These are phyloP conservation scores for Cryphonectria nitschkei DNA, from an alignment of 2,329 filamentous ascomycete genomes.

Conservation along the genomic window DNA sequence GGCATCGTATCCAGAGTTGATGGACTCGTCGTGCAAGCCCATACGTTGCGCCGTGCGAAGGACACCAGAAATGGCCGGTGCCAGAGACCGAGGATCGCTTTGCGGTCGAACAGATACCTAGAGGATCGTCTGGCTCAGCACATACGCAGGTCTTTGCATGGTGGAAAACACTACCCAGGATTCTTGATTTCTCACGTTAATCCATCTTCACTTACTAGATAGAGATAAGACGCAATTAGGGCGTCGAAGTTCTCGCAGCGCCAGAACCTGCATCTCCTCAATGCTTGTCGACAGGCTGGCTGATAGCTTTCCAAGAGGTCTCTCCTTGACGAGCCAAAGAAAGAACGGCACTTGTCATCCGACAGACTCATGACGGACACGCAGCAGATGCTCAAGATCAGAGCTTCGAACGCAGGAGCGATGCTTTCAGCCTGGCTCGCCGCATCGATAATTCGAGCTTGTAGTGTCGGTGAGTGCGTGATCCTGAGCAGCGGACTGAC, in stretches of 20 bases:
- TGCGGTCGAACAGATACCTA: slow-evolving; percentile 51
- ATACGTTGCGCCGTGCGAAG: slow-evolving; percentile 62
- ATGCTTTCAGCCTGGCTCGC: slow-evolving; percentile 46
- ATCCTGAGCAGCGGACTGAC: slow-evolving; percentile 63
- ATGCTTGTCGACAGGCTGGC: slow-evolving; percentile 55
- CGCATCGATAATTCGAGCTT: slow-evolving; percentile 56
- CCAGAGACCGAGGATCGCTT: slow-evolving; percentile 54
- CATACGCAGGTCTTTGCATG: neutral
- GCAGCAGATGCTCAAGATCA: slow-evolving; percentile 60
- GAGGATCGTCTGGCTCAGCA: neutral
- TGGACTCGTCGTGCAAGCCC: slow-evolving; percentile 55
- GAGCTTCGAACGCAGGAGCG: slow-evolving; percentile 49
- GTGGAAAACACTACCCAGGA: too few relatives aligned
- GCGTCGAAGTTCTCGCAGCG: slow-evolving; percentile 54
- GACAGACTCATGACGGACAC: slow-evolving; percentile 47
- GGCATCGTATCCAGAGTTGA: slow-evolving; percentile 31
- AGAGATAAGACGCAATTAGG: slow-evolving; percentile 60
- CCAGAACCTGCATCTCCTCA: slow-evolving; percentile 55
- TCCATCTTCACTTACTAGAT: slow-evolving; percentile 48
- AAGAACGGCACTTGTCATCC: slow-evolving; percentile 45
- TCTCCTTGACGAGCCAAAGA: slow-evolving; percentile 47
- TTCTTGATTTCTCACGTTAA: accelerated
- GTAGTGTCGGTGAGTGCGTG: slow-evolving; percentile 59
- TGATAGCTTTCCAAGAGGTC: slow-evolving; percentile 49
- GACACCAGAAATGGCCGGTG: slow-evolving; percentile 55